Conservation (phyloP, 345 rosid genomes). For the Citrus hindsii region DNA sequence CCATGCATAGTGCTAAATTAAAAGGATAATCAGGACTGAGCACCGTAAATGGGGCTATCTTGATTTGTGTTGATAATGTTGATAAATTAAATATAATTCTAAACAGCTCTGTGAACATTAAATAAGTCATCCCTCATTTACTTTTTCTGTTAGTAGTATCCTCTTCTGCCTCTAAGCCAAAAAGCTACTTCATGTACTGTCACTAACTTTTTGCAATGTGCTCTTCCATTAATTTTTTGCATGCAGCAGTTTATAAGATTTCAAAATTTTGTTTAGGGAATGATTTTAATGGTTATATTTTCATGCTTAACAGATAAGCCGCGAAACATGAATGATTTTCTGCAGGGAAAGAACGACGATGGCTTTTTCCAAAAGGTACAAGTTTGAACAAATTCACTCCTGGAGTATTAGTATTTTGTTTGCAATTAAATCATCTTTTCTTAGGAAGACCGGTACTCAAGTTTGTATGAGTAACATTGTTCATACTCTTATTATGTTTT, state of each 20-base stretch:
- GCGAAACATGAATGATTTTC: conserved; percentile 38
- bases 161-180: not conserved
- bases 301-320: conserved; percentile 52
- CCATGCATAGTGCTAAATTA: not conserved
- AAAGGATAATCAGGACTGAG: not conserved
- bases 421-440: not conserved
- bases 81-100: not conserved
- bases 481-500: not conserved
- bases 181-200: not conserved
- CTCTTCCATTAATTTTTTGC: not conserved
- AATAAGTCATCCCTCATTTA: not conserved
- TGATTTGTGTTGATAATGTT: not conserved
- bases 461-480: not conserved
- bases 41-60: not conserved
- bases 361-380: conserved; percentile 76
- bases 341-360: conserved; percentile 50
- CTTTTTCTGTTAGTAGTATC: not conserved
- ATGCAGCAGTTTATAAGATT: not conserved
- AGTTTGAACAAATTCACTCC: not conserved
- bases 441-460: not conserved
- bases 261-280: not conserved
- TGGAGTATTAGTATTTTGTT: not conserved
- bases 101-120: not conserved
- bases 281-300: not conserved
- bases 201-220: not conserved